Percentiles rank a stretch among this genome's conserved stretches.
Evolutionary conservation across 2,329 filamentous ascomycete genomes (phyloP).

Genomic region (Paramyrothecium sp.): DNA sequence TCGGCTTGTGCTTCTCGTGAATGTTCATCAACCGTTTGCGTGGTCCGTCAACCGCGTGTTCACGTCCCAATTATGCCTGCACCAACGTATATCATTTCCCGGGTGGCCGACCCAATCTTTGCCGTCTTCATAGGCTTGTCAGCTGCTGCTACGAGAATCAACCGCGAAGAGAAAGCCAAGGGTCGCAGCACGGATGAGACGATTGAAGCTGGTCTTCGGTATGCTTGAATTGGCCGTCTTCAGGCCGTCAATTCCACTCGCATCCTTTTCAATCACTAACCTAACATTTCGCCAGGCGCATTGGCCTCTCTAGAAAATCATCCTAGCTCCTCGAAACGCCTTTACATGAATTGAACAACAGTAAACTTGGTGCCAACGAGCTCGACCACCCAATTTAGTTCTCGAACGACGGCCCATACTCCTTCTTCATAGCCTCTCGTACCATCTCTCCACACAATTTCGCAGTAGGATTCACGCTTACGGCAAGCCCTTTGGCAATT

Average conservation of each 20-base stretch:
- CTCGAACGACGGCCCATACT: slow-evolving; percentile 55
- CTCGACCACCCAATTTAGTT: slow-evolving; percentile 20
- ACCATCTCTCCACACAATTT: slow-evolving; percentile 71
- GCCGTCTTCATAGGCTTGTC: slow-evolving; percentile 55
- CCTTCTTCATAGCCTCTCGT: slow-evolving; percentile 67
- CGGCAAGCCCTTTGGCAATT: slow-evolving; percentile 62
- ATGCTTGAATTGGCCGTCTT: slow-evolving; percentile 11
- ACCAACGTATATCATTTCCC: slow-evolving; percentile 60
- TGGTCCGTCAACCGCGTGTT: too few species aligned
- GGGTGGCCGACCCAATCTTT: slow-evolving; percentile 57
- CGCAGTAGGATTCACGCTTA: slow-evolving; percentile 65
- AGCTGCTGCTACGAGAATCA: slow-evolving; percentile 56
- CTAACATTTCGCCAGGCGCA: slow-evolving; percentile 19
- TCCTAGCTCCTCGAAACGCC: too few species aligned
- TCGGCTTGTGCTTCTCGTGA: too few species aligned
- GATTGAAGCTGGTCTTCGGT: slow-evolving; percentile 44
- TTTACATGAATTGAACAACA: too few species aligned
- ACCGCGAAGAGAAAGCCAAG: slow-evolving; percentile 58
- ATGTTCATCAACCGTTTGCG: too few species aligned
- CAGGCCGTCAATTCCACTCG: too few species aligned
- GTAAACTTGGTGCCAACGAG: too few species aligned
- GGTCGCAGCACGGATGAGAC: slow-evolving; percentile 52
- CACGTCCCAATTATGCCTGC: slow-evolving; percentile 42
- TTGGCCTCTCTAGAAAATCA: slow-evolving; percentile 22
- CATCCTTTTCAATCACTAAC: not conserved